Base-by-base conservation (phyloP, 257 asterid species). In the Mentha longifolia region DNA sequence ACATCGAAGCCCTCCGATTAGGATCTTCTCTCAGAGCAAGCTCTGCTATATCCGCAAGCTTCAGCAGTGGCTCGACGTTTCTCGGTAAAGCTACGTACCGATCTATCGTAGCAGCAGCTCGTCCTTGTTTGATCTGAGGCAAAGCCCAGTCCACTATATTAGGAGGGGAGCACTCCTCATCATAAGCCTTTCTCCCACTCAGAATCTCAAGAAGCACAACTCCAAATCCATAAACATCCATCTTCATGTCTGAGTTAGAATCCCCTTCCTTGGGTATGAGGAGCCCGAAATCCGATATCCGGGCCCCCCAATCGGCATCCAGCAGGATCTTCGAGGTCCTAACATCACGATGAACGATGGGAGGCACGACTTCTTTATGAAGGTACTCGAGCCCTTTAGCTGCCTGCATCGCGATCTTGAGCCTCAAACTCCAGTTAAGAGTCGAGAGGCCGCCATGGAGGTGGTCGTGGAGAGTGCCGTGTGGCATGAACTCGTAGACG, bases 381-480 rank as follows among this genome's bases (percentile, higher is more conserved):
- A 94, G 85, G 71, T 91, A 86, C 72, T 85, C 96, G 0, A 94
- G 86, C 4, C 99, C 99, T 75, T 82, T 91, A 3, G 97, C 96
- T 20, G 98, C 91, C 78, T 89, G 96, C 88, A 81, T 68, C 3
- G 90, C 97, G 2, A 94, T 88, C 70, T 82, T 91, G 75, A 94
- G 78, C 83, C 99, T 74, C 6, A 78, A 83, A 74, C 69, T 69
- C 99, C 99, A 94, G 73, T 80, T 89, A 45, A 91, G 14, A 13
- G 92, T 83, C 0, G 96, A 83, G 11, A 88, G 87, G 9, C 96
- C 97, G 2, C 98, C 98, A 6, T 94, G 98, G 60, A 94, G 96
- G 76, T 91, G 99, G 73, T 94, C 99, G 11, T 94, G 86, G 22
- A 94, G 96, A 1, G 99, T 87, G 65, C 99, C 99, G 22, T 91